Evolutionary conservation across 2,329 filamentous ascomycete species (phyloP).

Genomic region (Talaromyces sp.): DNA sequence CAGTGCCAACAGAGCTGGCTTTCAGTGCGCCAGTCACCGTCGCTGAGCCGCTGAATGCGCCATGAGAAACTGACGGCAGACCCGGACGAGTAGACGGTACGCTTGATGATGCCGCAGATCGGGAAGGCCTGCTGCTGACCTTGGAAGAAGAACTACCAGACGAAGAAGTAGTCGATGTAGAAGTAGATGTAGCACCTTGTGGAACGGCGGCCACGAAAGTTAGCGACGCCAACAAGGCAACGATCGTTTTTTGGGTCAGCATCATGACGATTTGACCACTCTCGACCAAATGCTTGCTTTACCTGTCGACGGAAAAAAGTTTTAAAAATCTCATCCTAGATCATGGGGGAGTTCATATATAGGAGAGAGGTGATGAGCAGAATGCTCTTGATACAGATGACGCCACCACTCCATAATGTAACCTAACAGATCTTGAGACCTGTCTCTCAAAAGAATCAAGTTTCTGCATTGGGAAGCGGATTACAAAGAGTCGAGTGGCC

Average conservation of each 20-base stretch:
- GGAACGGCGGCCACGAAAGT: not conserved
- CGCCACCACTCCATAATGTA: slow-evolving; percentile 5
- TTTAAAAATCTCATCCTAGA: not conserved
- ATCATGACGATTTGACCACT: not conserved
- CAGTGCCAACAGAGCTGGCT: slow-evolving; percentile 50
- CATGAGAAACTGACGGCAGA: slow-evolving; percentile 60
- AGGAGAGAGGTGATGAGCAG: not conserved
- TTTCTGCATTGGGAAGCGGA: not conserved
- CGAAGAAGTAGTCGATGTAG: not conserved
- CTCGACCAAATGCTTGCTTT: not conserved
- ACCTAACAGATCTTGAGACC: not conserved
- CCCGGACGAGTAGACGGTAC: slow-evolving; percentile 39
- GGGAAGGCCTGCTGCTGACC: not conserved
- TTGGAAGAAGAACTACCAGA: not conserved
- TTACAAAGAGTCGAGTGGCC: not conserved
- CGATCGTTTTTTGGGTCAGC: slow-evolving; percentile 2
- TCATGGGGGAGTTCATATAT: not conserved
- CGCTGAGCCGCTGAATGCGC: slow-evolving; percentile 62
- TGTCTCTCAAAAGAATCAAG: not conserved
- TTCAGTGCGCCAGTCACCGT: slow-evolving; percentile 67
- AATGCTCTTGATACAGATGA: not conserved
- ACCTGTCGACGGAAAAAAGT: not conserved
- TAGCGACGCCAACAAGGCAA: slow-evolving; percentile 4
- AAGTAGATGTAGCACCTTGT: not conserved
- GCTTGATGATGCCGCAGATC: not conserved